phyloP scores from a whole-genome alignment of 2,329 filamentous ascomycete species.

The Phaeoacremonium minimum region DNA sequence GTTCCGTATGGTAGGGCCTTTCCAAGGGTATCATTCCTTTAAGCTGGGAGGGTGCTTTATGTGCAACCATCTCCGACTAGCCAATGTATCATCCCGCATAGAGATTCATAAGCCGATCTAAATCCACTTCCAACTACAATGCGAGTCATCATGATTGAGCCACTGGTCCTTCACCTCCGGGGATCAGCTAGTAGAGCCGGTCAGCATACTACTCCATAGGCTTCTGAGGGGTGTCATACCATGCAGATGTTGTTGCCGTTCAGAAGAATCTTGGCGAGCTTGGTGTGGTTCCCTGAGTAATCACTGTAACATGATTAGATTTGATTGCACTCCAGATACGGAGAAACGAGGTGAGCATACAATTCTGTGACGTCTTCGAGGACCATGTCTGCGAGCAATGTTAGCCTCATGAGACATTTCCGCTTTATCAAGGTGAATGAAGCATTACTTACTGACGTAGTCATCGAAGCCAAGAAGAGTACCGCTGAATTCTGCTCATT shows the following conservation, averaged over 20 bases:
- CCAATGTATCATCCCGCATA: background rate
- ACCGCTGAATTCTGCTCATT: slow-evolving; percentile 78
- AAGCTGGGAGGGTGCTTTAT: no score
- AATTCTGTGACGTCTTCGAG: slow-evolving; percentile 96
- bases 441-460: slow-evolving; percentile 85
- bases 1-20: no score
- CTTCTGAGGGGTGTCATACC: slow-evolving; percentile 55
- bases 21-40: no score
- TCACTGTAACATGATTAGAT: slow-evolving; percentile 57
- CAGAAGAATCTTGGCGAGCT: slow-evolving; percentile 88
- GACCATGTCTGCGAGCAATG: slow-evolving; percentile 77
- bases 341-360: slow-evolving; percentile 39
- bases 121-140: no score
- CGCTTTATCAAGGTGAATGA: background rate
- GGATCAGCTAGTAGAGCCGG: slow-evolving; percentile 59
- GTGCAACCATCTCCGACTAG: no score
- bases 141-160: slow-evolving; percentile 17
- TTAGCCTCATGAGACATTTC: no score
- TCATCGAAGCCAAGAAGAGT: slow-evolving; percentile 95
- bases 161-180: slow-evolving; percentile 69
- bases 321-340: background rate
- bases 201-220: slow-evolving; percentile 8
- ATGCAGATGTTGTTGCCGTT: slow-evolving; percentile 99
- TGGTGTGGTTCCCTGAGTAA: slow-evolving; percentile 81
- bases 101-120: no score